phyloP scores from a whole-genome alignment of 1,284 basidiomycete species.

The Papiliotrema terrestris region DNA sequence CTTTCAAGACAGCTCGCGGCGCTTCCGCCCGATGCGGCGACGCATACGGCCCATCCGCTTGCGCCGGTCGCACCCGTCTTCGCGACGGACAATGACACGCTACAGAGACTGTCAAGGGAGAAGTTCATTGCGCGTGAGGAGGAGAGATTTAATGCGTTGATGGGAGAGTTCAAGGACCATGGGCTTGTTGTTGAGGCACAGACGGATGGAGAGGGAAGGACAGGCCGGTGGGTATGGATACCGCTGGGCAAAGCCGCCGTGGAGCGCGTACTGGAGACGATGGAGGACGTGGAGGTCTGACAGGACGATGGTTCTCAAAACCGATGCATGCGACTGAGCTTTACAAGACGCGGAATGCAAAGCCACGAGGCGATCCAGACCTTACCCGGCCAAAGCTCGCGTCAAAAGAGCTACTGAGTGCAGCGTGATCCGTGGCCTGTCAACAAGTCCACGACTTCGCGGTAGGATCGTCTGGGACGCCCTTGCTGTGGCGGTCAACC shows the following conservation, averaged over 20 bases:
- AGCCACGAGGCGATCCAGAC: too few species aligned
- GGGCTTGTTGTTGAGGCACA: slow-evolving; percentile 62
- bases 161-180: slow-evolving; percentile 88
- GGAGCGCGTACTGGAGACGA: slow-evolving; percentile 37
- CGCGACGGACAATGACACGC: slow-evolving; percentile 43
- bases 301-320: too few species aligned
- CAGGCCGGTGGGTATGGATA: slow-evolving; percentile 66
- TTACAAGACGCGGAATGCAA: too few species aligned
- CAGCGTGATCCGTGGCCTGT: too few species aligned
- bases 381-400: too few species aligned
- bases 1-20: slow-evolving; percentile 62
- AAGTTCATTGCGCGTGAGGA: slow-evolving; percentile 84
- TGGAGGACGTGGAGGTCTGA: slow-evolving; percentile 10
- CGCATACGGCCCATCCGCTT: slow-evolving; percentile 18
- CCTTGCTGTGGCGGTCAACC: too few species aligned
- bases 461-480: too few species aligned
- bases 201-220: slow-evolving; percentile 41
- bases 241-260: slow-evolving; percentile 66
- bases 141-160: slow-evolving; percentile 69
- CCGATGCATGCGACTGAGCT: too few species aligned
- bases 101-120: slow-evolving; percentile 51
- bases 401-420: too few species aligned
- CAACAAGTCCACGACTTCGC: too few species aligned
- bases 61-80: slow-evolving; percentile 34
- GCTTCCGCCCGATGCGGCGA: slow-evolving; percentile 49